Evolutionary conservation across 805 yeast genomes (phyloP).

Genomic region (Brettanomyces nanus): DNA sequence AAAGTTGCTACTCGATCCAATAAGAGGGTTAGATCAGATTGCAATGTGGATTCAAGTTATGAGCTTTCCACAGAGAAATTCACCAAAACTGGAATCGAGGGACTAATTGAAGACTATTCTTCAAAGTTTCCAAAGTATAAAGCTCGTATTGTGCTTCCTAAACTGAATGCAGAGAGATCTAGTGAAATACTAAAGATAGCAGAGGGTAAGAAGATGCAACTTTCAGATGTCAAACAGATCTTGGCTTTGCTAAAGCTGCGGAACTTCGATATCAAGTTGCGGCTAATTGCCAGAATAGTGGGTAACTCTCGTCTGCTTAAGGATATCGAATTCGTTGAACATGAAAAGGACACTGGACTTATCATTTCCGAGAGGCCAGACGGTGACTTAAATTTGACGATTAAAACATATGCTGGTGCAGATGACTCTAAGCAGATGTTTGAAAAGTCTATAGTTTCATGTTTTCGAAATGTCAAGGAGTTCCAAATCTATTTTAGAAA

Average conservation of each 20-base stretch:
- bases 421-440: slow-evolving; percentile 12
- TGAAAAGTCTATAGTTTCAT: slow-evolving; percentile 16
- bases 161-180: slow-evolving; percentile 9
- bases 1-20: neutral
- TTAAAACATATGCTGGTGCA: slow-evolving; percentile 23
- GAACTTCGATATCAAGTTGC: slow-evolving; percentile 18
- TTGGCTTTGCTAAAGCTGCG: slow-evolving; percentile 15
- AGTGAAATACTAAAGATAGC: slow-evolving; percentile 11
- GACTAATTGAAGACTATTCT: slow-evolving; percentile 4
- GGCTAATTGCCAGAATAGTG: slow-evolving; percentile 13
- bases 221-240: slow-evolving; percentile 15
- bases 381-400: slow-evolving; percentile 12
- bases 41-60: too few relatives aligned
- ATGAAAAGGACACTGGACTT: slow-evolving; percentile 15
- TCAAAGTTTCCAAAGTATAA: slow-evolving; percentile 10
- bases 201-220: slow-evolving; percentile 9
- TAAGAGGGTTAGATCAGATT: neutral
- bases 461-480: slow-evolving; percentile 15
- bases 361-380: slow-evolving; percentile 12
- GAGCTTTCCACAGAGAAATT: too few relatives aligned
- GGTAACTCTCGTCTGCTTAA: slow-evolving; percentile 8
- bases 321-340: slow-evolving; percentile 9
- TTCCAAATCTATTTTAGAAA: slow-evolving; percentile 19
- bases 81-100: too few relatives aligned
- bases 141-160: slow-evolving; percentile 11